Conservation (phyloP, 2,329 filamentous ascomycete genomes). For the Emericellopsis atlantica region DNA sequence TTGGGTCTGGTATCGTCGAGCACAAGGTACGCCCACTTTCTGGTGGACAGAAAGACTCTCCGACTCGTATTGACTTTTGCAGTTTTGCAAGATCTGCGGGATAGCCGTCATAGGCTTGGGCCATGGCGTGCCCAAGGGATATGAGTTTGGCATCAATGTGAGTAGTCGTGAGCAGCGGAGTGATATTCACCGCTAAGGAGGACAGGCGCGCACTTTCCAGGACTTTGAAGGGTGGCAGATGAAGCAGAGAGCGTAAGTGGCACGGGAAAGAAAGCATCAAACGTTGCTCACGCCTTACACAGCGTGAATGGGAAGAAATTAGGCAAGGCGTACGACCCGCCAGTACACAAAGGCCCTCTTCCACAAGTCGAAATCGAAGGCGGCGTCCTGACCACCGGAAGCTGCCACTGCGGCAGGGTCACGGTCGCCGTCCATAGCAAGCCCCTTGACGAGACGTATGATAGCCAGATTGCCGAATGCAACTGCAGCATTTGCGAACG, state of each 20-base stretch:
- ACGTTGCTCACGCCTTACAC: too few species aligned
- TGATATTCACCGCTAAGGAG: not conserved
- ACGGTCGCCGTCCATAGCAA: slow-evolving; percentile 27
- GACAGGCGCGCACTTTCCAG: slow-evolving; percentile 29
- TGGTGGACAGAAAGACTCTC: not conserved
- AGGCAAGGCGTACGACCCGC: slow-evolving; percentile 18
- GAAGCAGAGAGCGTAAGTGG: slow-evolving; percentile 21
- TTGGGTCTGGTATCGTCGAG: slow-evolving; percentile 19
- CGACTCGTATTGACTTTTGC: not conserved
- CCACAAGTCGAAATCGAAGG: slow-evolving; percentile 23
- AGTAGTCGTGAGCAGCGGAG: slow-evolving; percentile 3
- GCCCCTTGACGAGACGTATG: slow-evolving; percentile 24
- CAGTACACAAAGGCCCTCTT: slow-evolving; percentile 24
- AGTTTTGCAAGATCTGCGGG: slow-evolving; percentile 42
- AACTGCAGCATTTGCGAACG: slow-evolving; percentile 37
- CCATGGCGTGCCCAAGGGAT: slow-evolving; percentile 8
- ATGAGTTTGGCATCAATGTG: slow-evolving; percentile 28
- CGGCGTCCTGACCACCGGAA: slow-evolving; percentile 30
- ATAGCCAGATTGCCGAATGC: slow-evolving; percentile 23
- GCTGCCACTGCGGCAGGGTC: slow-evolving; percentile 40
- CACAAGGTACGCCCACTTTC: slow-evolving; percentile 25
- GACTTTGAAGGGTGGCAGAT: slow-evolving; percentile 27
- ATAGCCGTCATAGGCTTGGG: slow-evolving; percentile 23
- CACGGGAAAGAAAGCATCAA: too few species aligned
- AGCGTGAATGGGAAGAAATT: slow-evolving; percentile 19